A percentile compares a stretch with the other conserved stretches of the same genome.
phyloP scores from a whole-genome alignment of 805 yeast genomes.

The Teunomyces gatunensis region DNA sequence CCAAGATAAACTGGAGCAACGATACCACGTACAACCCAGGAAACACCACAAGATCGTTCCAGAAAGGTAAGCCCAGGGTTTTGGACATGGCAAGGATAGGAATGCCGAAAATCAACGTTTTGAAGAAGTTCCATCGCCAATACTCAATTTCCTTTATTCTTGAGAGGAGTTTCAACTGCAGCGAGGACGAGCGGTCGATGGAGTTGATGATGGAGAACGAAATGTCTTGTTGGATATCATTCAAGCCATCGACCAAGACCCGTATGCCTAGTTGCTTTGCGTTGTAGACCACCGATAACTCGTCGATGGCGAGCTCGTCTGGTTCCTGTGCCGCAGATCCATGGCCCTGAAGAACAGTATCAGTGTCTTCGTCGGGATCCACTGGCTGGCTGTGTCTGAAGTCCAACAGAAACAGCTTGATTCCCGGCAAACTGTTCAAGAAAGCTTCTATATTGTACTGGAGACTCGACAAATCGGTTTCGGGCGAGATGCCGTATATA shows the following conservation, averaged over 20 bases:
- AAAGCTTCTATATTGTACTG: slow-evolving; percentile 42
- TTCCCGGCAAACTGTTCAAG: slow-evolving; percentile 30
- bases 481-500: slow-evolving; percentile 30
- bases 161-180: slow-evolving; percentile 68
- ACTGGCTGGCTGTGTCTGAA: slow-evolving; percentile 12
- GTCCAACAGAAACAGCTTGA: slow-evolving; percentile 22
- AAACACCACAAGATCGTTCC: slow-evolving; percentile 33
- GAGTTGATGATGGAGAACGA: slow-evolving; percentile 47
- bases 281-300: slow-evolving; percentile 48
- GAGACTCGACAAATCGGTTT: slow-evolving; percentile 25
- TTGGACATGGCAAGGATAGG: slow-evolving; percentile 58
- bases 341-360: slow-evolving; percentile 11
- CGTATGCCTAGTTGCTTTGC: slow-evolving; percentile 59
- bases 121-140: slow-evolving; percentile 62
- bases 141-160: slow-evolving; percentile 67
- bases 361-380: slow-evolving; percentile 15
- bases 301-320: slow-evolving; percentile 24
- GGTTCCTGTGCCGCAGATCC: slow-evolving; percentile 12
- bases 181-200: slow-evolving; percentile 51
- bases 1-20: slow-evolving; percentile 54
- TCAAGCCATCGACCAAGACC: slow-evolving; percentile 46
- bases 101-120: slow-evolving; percentile 53
- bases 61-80: slow-evolving; percentile 38
- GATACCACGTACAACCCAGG: slow-evolving; percentile 68
- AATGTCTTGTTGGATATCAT: slow-evolving; percentile 50